Percentiles rank a stretch among this genome's conserved stretches.
Conservation (phyloP, 2,329 filamentous ascomycete species). For the Ilyonectria mors-panacis region DNA sequence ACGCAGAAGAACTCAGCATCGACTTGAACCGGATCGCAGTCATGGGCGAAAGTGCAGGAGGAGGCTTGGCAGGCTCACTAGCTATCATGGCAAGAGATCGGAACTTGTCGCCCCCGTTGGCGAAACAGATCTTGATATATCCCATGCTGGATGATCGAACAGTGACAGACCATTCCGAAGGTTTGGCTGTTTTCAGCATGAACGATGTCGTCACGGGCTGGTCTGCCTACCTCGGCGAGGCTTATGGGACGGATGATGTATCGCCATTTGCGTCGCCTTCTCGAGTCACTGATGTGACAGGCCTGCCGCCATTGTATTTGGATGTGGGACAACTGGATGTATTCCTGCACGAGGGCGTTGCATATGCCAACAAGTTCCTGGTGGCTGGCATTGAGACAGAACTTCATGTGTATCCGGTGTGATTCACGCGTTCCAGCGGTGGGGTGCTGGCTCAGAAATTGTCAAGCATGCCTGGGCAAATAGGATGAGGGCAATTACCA, state of each 20-base stretch:
- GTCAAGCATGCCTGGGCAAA: constrained; percentile 25
- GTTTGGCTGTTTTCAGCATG: constrained; percentile 7
- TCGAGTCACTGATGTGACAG: constrained; percentile 8
- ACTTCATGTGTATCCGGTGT: constrained; percentile 24
- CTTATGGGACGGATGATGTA: background rate
- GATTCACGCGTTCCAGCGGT: constrained; percentile 27
- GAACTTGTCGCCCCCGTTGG: constrained; percentile 18
- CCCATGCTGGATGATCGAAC: constrained; percentile 33
- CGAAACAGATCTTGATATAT: constrained; percentile 24
- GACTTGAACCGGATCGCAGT: constrained; percentile 19
- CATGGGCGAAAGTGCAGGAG: constrained; percentile 32
- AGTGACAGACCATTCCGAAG: background rate
- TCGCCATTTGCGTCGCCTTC: constrained; percentile 12
- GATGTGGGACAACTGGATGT: constrained; percentile 24
- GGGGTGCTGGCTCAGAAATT: constrained; percentile 11
- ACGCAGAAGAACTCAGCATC: background rate
- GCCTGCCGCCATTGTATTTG: constrained; percentile 19
- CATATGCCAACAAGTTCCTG: constrained; percentile 18
- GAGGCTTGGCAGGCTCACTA: constrained; percentile 14
- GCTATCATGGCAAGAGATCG: constrained; percentile 6
- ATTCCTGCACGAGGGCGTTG: constrained; percentile 16
- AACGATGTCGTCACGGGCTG: constrained; percentile 23
- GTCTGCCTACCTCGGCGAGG: constrained; percentile 18
- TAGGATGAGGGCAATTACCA: constrained; percentile 8
- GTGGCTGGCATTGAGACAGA: constrained; percentile 20